Conservation (phyloP, 148 eudicot species). For the Rhododendron griersonianum region DNA sequence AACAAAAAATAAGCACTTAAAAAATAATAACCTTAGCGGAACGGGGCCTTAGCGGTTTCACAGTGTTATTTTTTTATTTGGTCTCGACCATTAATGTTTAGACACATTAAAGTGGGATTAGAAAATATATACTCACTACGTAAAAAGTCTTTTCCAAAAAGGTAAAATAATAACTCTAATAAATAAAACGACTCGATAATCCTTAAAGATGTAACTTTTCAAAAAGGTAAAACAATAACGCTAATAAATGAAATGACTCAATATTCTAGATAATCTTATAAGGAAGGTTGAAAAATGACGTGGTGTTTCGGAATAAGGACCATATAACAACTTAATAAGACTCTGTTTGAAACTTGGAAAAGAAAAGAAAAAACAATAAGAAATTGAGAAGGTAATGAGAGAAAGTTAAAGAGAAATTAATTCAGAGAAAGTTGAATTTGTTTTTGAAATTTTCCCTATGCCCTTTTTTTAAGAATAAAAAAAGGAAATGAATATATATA, state of each 20-base stretch:
- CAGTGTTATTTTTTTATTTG: neutral
- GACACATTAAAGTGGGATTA: neutral
- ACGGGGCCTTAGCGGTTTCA: neutral
- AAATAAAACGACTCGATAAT: neutral
- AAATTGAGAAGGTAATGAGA: neutral
- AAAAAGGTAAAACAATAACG: neutral
- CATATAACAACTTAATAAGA: neutral
- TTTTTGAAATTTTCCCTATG: neutral
- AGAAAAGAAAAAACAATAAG: neutral
- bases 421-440: neutral
- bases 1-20: too few species aligned
- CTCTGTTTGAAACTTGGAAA: neutral
- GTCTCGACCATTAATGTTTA: neutral
- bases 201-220: neutral
- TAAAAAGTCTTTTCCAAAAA: neutral
- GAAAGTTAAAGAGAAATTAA: neutral
- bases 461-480: neutral
- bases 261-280: neutral
- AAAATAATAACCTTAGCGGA: too few species aligned
- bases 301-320: neutral
- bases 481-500: neutral
- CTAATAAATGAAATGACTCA: neutral
- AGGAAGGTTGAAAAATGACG: too few species aligned
- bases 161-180: neutral
- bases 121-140: neutral